phyloP scores from a whole-genome alignment of 225 moss, liverwort and hornwort genomes.

The Sphagnum tenellum region DNA sequence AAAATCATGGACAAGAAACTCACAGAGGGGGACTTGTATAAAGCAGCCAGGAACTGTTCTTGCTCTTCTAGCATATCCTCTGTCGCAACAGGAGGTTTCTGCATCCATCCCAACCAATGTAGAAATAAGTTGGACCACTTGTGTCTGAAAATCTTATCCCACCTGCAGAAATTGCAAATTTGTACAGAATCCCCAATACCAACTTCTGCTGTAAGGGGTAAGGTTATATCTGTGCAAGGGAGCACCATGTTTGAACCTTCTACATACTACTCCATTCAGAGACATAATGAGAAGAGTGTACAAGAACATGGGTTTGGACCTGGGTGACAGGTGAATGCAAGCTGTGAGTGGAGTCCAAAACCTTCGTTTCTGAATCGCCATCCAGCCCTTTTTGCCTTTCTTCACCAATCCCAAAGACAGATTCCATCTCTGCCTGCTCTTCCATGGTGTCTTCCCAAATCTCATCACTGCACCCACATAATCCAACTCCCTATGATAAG shows the following conservation, averaged over 20 bases:
- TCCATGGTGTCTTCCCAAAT: slow-evolving; percentile 45
- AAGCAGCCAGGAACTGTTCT: slow-evolving; percentile 68
- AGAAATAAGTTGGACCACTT: neutral
- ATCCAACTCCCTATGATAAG: neutral
- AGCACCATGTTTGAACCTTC: too few species aligned
- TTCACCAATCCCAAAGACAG: slow-evolving; percentile 40
- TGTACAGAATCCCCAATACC: too few species aligned
- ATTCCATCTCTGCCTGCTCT: slow-evolving; percentile 52
- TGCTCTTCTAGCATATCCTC: slow-evolving; percentile 95
- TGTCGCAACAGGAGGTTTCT: slow-evolving; percentile 80
- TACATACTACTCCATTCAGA: too few species aligned
- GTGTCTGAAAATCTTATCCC: neutral
- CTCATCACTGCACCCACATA: slow-evolving; percentile 39
- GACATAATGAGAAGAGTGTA: neutral
- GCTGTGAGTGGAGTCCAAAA: slow-evolving; percentile 38
- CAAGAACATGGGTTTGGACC: slow-evolving; percentile 19
- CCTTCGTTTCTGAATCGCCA: slow-evolving; percentile 35
- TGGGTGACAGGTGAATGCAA: slow-evolving; percentile 43
- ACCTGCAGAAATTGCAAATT: neutral
- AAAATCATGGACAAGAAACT: slow-evolving; percentile 2
- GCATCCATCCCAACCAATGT: slow-evolving; percentile 2
- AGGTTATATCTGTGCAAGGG: too few species aligned
- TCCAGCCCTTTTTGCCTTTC: slow-evolving; percentile 42
- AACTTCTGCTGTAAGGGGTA: too few species aligned
- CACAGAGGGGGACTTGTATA: slow-evolving; percentile 48